These are phyloP conservation scores for Raphanus raphanistrum DNA, from an alignment of 345 rosid genomes.

Conservation along the genomic window DNA sequence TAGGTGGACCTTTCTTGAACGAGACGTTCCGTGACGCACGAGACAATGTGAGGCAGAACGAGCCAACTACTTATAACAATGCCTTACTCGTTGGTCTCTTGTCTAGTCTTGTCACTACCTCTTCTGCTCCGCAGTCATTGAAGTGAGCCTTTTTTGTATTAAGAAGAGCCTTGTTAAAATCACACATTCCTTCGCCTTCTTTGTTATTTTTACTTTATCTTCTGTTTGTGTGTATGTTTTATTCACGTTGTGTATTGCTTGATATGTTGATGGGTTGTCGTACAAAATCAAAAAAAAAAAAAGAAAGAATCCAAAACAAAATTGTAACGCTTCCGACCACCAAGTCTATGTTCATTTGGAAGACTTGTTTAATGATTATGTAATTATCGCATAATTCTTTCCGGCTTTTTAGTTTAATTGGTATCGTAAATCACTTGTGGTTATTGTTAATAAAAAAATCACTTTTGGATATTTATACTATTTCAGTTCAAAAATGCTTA, in stretches of 20 bases:
- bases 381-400: too few relatives aligned
- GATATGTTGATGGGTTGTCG: background rate
- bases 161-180: background rate
- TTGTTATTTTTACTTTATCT: constrained; percentile 4
- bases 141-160: constrained; percentile 28
- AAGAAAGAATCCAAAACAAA: too few relatives aligned
- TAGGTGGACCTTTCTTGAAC: constrained; percentile 90
- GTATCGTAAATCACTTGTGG: too few relatives aligned
- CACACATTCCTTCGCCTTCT: constrained; percentile 18
- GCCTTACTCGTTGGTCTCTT: constrained; percentile 87
- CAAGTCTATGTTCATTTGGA: too few relatives aligned
- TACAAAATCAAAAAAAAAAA: too few relatives aligned
- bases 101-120: constrained; percentile 86
- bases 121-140: constrained; percentile 69
- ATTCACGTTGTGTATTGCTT: constrained; percentile 23
- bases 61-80: constrained; percentile 88
- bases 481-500: too few relatives aligned
- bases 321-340: too few relatives aligned
- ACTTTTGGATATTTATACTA: too few relatives aligned
- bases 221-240: background rate
- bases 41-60: constrained; percentile 79
- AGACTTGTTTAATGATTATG: too few relatives aligned
- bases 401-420: too few relatives aligned
- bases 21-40: constrained; percentile 72
- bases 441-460: too few relatives aligned